Evolutionary conservation across 148 eudicot genomes (phyloP), one percentile per base, ranked within the genome.

Genomic region (Rhododendron vialii): DNA sequence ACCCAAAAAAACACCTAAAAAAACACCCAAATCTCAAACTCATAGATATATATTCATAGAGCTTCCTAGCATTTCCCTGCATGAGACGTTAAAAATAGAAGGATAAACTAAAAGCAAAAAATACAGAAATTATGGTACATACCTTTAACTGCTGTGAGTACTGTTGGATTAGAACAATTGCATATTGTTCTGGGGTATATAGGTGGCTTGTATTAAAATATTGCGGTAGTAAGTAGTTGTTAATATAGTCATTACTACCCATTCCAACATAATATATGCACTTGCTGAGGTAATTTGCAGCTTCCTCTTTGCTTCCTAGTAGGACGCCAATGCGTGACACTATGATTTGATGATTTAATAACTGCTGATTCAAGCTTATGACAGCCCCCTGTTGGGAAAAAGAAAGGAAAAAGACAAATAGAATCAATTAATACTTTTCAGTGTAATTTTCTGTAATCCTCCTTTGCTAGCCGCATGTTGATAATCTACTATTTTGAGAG

Each of bases 201-300:
- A 51, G 5, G 0, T 5, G 65, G 38, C 89, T 89, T 5, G 89
- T 83, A 6, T 43, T 22, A 83, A 91, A 91, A 59, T 35, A 28
- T 38, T 84, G 3, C 0, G 94, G 94, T 84, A 90, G 33, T 4
- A 90, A 90, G 87, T 94, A 94, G 73, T 92, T 93, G 89, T 89
- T 91, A 13, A 92, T 79, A 85, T 90, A 94, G 86, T 94, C 98
- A 73, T 94, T 93, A 86, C 86, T 93, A 3, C 95, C 98, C 50
- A 92, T 89, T 53, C 85, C 90, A 30, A 93, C 83, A 2, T 71
- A 59, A 86, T 91, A 95, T 3, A 93, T 65, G 88, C 98, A 93
- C 84, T 87, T 86, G 36, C 22, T 61, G 7, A 95, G 81, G 86
- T 91, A 82, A 3, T 83, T 82, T 4, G 59, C 61, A 2, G 92